Evolutionary conservation across 768 basidiomycete genomes (phyloP), one percentile per base, ranked within the genome.

Genomic region (Panaeolus papilionaceus): DNA sequence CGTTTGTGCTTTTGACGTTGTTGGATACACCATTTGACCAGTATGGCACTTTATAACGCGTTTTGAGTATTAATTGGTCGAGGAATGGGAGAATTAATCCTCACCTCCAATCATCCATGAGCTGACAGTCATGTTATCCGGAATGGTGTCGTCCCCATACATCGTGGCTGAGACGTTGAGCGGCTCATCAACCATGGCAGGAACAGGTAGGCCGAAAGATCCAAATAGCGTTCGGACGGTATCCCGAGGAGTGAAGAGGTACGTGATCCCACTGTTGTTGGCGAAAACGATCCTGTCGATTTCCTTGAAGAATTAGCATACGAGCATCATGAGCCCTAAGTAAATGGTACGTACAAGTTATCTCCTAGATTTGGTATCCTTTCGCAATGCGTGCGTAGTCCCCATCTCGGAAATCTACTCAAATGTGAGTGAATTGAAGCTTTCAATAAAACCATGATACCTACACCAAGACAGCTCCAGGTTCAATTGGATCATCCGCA

Each of bases 241-340:
- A 42, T 73, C 71, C 16, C 78, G 75, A 5, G 81, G 80, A 16
- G 79, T 78, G 58, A 80, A 81, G n/a, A 82, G 61, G 71, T 82
- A 83, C 0, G 75, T 78, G 61, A 72, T 71, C 40, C 63, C 42
- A 33, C 33, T 33, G 9, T 38, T 42, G 16, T 65, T 54, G 5
- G 67, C 51, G 1, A 23, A 23, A 4, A 64, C 49, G 14, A 68
- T 65, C 51, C 67, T 68, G 38, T 58, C 12, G 20, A 39, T 33
- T 33, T 33, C 33, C 33, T 33, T 33, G 33, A 33, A 33, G 5
- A 5, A 5, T 33, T 33, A 33, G 33, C 33, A 33, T 33, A 33
- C 33, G 33, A 3, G 33, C 33, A 33, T 5, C 33, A 33, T 33
- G 33, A 3, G 33, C 33, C 3, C 3, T 7, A 58, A 49, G 33